Percentiles rank a stretch among this genome's conserved stretches.
These are phyloP conservation scores for Fagus crenata DNA, from an alignment of 306 rosid species.

Conservation along the genomic window DNA sequence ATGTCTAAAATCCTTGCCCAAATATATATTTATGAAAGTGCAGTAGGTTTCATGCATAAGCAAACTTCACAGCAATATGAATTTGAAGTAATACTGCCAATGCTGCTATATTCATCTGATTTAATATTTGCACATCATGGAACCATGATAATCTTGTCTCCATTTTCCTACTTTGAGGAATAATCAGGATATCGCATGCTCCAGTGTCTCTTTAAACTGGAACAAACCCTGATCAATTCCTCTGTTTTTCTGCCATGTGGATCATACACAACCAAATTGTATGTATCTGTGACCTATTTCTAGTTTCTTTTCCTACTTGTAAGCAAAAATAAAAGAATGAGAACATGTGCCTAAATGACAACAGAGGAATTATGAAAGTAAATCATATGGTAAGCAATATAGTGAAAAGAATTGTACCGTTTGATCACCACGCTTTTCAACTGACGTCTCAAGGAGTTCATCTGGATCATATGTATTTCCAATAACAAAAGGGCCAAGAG, in stretches of 20 bases:
- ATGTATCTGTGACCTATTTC: background rate
- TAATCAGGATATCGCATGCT: background rate
- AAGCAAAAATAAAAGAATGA: background rate
- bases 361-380: background rate
- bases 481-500: conserved; percentile 94
- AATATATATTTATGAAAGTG: background rate
- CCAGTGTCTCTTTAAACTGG: background rate
- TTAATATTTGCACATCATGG: background rate
- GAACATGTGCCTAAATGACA: background rate
- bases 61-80: background rate
- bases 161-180: too few species aligned
- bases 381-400: background rate
- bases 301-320: background rate
- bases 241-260: background rate
- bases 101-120: background rate
- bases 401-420: conserved; percentile 50
- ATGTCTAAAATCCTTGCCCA: background rate
- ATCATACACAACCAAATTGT: background rate
- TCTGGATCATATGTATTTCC: conserved; percentile 85
- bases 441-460: conserved; percentile 73
- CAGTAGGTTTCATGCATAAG: background rate
- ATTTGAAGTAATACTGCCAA: background rate
- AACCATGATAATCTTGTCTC: too few species aligned
- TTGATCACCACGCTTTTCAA: conserved; percentile 79
- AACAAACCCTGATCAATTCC: background rate